Evolutionary conservation across 2,329 filamentous ascomycete species (phyloP), one percentile per base, ranked within the genome.

Genomic region (Beauveria scarabaeidicola): DNA sequence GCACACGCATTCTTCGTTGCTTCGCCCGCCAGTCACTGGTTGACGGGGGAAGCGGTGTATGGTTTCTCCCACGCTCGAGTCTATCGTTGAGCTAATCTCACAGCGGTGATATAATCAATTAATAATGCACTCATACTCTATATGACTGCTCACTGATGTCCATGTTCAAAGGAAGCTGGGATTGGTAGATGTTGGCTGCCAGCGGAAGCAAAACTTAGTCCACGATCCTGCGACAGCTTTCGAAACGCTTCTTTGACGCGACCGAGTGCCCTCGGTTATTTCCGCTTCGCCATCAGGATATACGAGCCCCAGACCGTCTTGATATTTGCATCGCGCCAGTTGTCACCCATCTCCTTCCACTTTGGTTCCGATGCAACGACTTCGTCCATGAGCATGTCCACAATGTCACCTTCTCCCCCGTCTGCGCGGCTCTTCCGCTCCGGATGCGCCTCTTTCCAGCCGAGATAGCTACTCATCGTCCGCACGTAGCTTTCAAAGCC

Each of bases 241-340:
- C 56, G 56, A 59, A 59, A 59, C 47, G 21, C 48, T 25, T 58
- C 47, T 38, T 43, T 36, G 23, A 41, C 44, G 10, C 29, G 32
- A 36, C 32, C 32, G 32, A 36, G 15, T 15, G 23, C 53, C 41
- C 27, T 56, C 8, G 21, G 4, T 36, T 19, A 66, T 40, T 50
- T 61, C 64, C 74, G 77, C 68, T 77, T 78, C 17, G 82, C 82
- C 74, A 86, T 73, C 47, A 87, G 66, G 52, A 87, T 72, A 43
- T 78, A 80, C 61, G 79, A 85, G 0, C 83, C 84, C 84, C 84
- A 86, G 64, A 86, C 81, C 54, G 77, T 77, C 61, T 82, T 78
- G 10, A 85, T 77, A 64, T 81, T 75, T 48, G 77, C 70, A 54
- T 84, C 77, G 61, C 74, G 73, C 80, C 83, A 86, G 19, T 65